Percentiles rank a stretch among this genome's conserved stretches.
phyloP scores from a whole-genome alignment of 495 filamentous ascomycete species.

The Pseudevernia furfuracea region DNA sequence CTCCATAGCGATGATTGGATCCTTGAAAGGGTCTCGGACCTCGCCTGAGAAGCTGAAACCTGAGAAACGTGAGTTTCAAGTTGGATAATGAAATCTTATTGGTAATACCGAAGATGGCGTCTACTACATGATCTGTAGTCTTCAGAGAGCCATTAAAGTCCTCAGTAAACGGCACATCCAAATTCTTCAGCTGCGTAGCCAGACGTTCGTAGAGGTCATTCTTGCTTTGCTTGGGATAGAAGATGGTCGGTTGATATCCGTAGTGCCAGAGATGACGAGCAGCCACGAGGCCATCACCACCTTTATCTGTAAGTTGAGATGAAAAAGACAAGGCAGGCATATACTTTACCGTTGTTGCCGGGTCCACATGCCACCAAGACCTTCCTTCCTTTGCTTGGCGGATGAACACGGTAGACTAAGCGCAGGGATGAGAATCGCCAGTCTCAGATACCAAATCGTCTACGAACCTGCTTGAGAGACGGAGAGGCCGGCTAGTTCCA shows the following conservation, averaged over 20 bases:
- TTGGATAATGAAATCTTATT: accelerated
- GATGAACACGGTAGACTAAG: conserved; percentile 76
- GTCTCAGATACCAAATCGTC: conserved; percentile 12
- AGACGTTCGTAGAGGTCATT: conserved; percentile 89
- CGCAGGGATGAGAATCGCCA: neutral
- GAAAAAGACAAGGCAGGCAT: neutral
- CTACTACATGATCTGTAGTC: conserved; percentile 70
- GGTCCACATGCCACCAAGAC: conserved; percentile 88
- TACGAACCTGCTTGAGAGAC: conserved; percentile 78
- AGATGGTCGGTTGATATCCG: conserved; percentile 81
- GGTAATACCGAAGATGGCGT: conserved; percentile 77
- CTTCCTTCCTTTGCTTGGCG: conserved; percentile 58
- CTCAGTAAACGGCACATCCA: conserved; percentile 74
- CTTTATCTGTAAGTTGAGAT: conserved; percentile 33
- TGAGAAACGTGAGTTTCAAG: conserved; percentile 24
- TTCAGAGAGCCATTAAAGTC: conserved; percentile 59
- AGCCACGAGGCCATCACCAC: conserved; percentile 91
- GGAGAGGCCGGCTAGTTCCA: conserved; percentile 90
- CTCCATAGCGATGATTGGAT: conserved; percentile 69
- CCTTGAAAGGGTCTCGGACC: conserved; percentile 80
- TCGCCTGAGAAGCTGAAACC: conserved; percentile 91
- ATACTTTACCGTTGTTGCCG: conserved; percentile 75
- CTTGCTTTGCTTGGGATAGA: conserved; percentile 85
- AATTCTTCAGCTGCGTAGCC: conserved; percentile 70
- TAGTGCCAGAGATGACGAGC: conserved; percentile 92